phyloP scores from a whole-genome alignment of 2,329 filamentous ascomycete species.

The Aureobasidium melanogenum region DNA sequence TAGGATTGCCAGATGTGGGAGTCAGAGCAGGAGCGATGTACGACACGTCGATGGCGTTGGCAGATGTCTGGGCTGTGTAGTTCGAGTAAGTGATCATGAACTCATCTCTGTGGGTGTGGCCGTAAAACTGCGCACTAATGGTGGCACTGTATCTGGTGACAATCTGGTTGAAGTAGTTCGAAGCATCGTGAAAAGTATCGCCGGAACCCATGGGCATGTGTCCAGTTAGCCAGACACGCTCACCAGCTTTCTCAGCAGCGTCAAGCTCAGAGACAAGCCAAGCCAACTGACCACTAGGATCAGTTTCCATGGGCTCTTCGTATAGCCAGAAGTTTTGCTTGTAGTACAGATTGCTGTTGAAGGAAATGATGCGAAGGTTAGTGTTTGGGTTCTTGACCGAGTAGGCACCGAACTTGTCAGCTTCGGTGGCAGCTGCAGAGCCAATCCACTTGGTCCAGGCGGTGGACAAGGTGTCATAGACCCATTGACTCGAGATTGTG shows the following conservation, averaged over 20 bases:
- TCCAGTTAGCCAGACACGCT: conserved; percentile 50
- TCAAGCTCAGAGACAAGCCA: conserved; percentile 49
- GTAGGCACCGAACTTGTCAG: conserved; percentile 41
- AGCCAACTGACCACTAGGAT: conserved; percentile 44
- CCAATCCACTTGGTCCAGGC: conserved; percentile 44
- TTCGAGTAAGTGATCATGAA: conserved; percentile 48
- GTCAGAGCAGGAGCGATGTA: conserved; percentile 49
- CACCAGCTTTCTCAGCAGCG: conserved; percentile 41
- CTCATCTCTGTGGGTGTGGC: conserved; percentile 49
- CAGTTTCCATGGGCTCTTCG: conserved; percentile 39
- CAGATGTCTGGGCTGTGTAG: conserved; percentile 33
- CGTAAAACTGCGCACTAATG: conserved; percentile 49
- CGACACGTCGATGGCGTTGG: conserved; percentile 41
- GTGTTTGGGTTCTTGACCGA: conserved; percentile 35
- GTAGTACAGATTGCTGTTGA: conserved; percentile 54
- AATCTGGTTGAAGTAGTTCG: conserved; percentile 43
- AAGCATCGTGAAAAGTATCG: conserved; percentile 44
- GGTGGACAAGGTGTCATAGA: conserved; percentile 41
- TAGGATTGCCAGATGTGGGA: conserved; percentile 46
- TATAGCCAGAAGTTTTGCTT: conserved; percentile 50
- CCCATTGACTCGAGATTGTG: conserved; percentile 40
- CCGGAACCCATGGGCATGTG: conserved; percentile 43
- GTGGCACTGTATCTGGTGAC: conserved; percentile 46
- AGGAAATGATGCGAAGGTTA: conserved; percentile 48
- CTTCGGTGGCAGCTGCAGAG: conserved; percentile 24